phyloP scores from a whole-genome alignment of 2,329 filamentous ascomycete genomes.

The Hypoxylon rubiginosum region DNA sequence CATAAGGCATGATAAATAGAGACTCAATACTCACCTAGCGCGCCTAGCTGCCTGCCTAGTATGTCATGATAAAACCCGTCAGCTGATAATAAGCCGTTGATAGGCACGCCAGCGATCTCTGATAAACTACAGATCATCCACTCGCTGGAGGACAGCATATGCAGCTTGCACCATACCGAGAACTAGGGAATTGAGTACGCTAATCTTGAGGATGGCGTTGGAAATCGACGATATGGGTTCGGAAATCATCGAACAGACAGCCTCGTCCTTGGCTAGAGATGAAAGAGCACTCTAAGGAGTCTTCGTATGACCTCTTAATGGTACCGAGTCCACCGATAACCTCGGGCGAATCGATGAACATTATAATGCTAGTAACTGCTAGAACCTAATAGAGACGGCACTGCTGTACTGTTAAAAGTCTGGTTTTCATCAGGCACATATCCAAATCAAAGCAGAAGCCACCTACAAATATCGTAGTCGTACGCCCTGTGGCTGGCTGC shows the following conservation, averaged over 20 bases:
- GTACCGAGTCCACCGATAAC: background rate
- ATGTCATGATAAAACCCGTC: background rate
- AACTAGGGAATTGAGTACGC: no score
- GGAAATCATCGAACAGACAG: background rate
- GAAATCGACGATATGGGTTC: background rate
- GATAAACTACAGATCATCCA: no score
- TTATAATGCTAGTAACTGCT: background rate
- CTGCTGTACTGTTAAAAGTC: background rate
- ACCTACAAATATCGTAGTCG: constrained; percentile 3
- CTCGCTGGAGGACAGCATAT: no score
- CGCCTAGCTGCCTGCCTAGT: background rate
- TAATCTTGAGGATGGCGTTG: background rate
- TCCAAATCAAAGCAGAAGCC: background rate
- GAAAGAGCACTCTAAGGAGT: background rate
- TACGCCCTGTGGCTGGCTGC: background rate
- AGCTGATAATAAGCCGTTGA: background rate
- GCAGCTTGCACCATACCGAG: background rate
- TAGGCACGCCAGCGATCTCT: background rate
- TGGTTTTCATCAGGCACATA: background rate
- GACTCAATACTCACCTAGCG: background rate
- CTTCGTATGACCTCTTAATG: background rate
- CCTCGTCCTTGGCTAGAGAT: background rate
- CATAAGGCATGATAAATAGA: background rate
- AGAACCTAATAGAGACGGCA: background rate
- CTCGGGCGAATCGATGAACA: background rate